These are phyloP conservation scores for Papilionanthe hybrid DNA, from an alignment of 116 monocot species.

Conservation along the genomic window DNA sequence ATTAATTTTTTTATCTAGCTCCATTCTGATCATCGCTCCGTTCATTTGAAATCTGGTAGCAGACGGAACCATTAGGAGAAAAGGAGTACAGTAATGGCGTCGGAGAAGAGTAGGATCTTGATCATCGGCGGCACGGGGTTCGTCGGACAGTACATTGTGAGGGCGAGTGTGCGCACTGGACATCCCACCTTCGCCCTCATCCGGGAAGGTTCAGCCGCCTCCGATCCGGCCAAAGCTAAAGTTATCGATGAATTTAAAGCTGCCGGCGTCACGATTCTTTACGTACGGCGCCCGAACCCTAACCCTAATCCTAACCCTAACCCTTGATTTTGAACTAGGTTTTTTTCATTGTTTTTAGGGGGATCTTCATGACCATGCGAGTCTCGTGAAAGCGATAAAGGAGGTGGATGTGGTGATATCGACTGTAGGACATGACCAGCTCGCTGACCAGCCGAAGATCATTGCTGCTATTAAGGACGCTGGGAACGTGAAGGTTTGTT, in stretches of 20 bases:
- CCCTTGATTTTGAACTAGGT: not conserved
- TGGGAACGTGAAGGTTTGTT: slow-evolving; percentile 42
- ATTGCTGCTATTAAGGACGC: slow-evolving; percentile 49
- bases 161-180: slow-evolving; percentile 37
- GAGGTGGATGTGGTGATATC: slow-evolving; percentile 55
- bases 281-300: not conserved
- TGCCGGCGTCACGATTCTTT: slow-evolving; percentile 28
- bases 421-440: slow-evolving; percentile 27
- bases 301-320: not conserved
- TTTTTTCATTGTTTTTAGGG: slow-evolving; percentile 23
- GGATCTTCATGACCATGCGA: slow-evolving; percentile 44
- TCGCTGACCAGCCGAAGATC: slow-evolving; percentile 47
- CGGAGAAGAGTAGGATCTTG: slow-evolving; percentile 27
- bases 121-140: slow-evolving; percentile 51
- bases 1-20: too few species aligned
- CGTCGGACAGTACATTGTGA: slow-evolving; percentile 31
- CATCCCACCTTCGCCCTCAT: slow-evolving; percentile 60
- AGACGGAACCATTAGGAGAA: too few species aligned
- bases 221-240: slow-evolving; percentile 39
- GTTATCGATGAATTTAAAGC: slow-evolving; percentile 28
- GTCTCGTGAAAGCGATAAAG: slow-evolving; percentile 49
- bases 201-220: slow-evolving; percentile 18
- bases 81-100: not conserved
- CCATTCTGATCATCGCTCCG: too few species aligned
- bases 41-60: too few species aligned